Conservation (phyloP, 352 stramenopile genomes). For the Pythium phragmitis region DNA sequence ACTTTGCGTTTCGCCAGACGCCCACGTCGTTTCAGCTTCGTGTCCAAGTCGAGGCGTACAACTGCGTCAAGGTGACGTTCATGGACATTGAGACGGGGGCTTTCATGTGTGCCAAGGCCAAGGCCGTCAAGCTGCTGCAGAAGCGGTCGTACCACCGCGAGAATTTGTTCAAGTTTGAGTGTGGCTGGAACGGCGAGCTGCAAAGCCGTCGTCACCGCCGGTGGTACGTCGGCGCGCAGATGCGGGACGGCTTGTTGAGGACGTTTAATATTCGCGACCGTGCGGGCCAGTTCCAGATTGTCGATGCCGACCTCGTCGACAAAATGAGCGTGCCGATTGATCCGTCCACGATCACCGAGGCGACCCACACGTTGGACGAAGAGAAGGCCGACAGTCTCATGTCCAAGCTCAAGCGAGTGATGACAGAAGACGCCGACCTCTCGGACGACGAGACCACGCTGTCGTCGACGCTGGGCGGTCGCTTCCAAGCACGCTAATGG, state of each 20-base stretch:
- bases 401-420: constrained; percentile 22
- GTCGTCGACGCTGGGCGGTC: constrained; percentile 14
- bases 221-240: constrained; percentile 72
- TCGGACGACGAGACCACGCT: constrained; percentile 18
- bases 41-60: constrained; percentile 79
- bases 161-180: constrained; percentile 65
- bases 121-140: constrained; percentile 47
- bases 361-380: constrained; percentile 5
- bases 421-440: constrained; percentile 19
- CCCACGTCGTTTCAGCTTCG: constrained; percentile 34
- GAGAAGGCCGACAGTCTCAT: constrained; percentile 9
- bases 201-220: constrained; percentile 61
- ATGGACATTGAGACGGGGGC: constrained; percentile 55
- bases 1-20: constrained; percentile 60
- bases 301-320: constrained; percentile 59
- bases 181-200: constrained; percentile 66
- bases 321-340: constrained; percentile 36
- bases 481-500: not conserved
- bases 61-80: constrained; percentile 86
- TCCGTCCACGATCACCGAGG: constrained; percentile 17
- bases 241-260: constrained; percentile 57
- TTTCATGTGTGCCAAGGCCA: constrained; percentile 55
- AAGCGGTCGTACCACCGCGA: constrained; percentile 53
- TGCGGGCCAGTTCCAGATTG: constrained; percentile 53
- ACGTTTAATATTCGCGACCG: constrained; percentile 63